Evolutionary conservation across 768 basidiomycete genomes (phyloP).

Genomic region (Clitopilus hobsonii): DNA sequence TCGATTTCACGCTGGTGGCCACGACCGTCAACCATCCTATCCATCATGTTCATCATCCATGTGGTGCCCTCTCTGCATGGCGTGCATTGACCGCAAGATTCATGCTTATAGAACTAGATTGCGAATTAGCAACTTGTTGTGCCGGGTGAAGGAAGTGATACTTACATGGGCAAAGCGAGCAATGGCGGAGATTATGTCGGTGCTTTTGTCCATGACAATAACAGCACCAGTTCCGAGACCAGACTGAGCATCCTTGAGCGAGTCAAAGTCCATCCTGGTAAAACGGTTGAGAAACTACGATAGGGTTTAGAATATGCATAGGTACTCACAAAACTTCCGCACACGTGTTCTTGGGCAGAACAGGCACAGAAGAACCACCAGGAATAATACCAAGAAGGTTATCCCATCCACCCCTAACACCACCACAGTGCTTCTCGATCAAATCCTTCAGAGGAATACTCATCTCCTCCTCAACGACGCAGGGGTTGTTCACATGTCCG

Average conservation of each 20-base stretch:
- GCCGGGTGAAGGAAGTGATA: conserved; percentile 2
- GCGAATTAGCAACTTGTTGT: not conserved
- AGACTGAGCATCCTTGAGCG: conserved; percentile 92
- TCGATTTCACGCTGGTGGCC: conserved; percentile 93
- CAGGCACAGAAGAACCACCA: conserved; percentile 91
- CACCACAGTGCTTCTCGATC: conserved; percentile 95
- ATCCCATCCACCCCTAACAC: conserved; percentile 92
- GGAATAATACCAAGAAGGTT: conserved; percentile 96
- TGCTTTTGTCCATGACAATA: conserved; percentile 98
- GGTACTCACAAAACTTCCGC: conserved; percentile 76
- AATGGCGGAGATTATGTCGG: conserved; percentile 91
- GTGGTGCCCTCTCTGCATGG: conserved; percentile 94
- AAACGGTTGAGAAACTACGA: no score
- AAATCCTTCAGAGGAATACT: conserved; percentile 92
- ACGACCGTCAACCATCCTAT: conserved; percentile 89
- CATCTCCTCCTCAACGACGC: conserved; percentile 99
- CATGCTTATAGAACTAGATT: conserved; percentile 93
- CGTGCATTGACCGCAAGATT: conserved; percentile 96
- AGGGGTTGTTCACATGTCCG: conserved; percentile 97
- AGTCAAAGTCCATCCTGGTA: conserved; percentile 99
- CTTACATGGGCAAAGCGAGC: conserved; percentile 82
- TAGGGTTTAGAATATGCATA: not conserved
- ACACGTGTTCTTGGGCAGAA: conserved; percentile 80
- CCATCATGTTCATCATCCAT: conserved; percentile 99
- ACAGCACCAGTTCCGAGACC: conserved; percentile 98